Conservation (phyloP, 495 filamentous ascomycete species). For the Clohesyomyces aquaticus region DNA sequence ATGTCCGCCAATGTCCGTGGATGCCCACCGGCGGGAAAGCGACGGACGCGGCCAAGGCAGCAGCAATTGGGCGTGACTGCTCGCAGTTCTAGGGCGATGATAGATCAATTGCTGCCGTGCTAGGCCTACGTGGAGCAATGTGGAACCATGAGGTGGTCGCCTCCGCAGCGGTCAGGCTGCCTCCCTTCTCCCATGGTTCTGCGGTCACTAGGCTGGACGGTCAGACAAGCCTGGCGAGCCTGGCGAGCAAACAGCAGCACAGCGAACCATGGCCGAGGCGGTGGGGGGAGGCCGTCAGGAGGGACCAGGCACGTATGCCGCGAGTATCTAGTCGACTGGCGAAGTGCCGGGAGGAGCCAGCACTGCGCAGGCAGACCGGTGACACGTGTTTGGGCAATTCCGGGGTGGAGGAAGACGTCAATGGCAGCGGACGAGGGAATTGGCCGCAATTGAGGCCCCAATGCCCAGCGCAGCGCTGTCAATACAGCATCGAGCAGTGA, state of each 20-base stretch:
- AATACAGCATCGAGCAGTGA: too few relatives aligned
- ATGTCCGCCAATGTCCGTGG: conserved; percentile 29
- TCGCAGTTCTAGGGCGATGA: not conserved
- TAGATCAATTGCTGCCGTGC: conserved; percentile 21
- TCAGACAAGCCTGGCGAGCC: not conserved
- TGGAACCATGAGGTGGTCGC: conserved; percentile 26
- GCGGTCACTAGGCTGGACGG: too few relatives aligned
- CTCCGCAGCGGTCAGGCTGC: conserved; percentile 30
- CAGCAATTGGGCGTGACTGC: conserved; percentile 21
- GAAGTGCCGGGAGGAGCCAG: conserved; percentile 3
- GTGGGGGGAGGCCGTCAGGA: conserved; percentile 3
- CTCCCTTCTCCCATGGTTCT: too few relatives aligned
- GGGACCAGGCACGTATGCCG: not conserved
- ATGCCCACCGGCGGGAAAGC: conserved; percentile 7
- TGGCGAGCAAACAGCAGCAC: not conserved
- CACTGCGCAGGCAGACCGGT: conserved; percentile 24
- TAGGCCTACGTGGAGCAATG: conserved; percentile 26
- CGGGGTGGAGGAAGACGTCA: conserved; percentile 17
- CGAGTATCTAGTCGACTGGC: too few relatives aligned
- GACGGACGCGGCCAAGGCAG: conserved; percentile 10
- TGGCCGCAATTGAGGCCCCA: conserved; percentile 17
- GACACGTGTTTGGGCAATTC: conserved; percentile 29
- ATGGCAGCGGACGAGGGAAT: conserved; percentile 7
- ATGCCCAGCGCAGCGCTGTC: not conserved
- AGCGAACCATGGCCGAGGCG: conserved; percentile 15